Conservation (phyloP, 306 rosid genomes). For the Corylus avellana region DNA sequence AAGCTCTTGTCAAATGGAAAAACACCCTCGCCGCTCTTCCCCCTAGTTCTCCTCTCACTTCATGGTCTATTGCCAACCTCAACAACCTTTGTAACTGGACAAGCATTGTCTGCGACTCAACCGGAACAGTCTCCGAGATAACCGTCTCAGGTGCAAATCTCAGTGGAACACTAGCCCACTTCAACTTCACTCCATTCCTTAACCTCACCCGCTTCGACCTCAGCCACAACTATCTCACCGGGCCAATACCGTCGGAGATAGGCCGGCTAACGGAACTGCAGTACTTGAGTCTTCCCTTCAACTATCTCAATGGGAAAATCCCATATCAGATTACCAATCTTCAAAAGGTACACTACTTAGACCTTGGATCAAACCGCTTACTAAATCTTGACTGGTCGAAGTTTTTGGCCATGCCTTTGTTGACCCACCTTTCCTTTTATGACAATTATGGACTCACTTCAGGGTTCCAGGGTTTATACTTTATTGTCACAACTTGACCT, state of each 20-base stretch:
- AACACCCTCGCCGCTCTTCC: constrained; percentile 6
- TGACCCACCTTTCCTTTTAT: constrained; percentile 43
- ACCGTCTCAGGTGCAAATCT: constrained; percentile 26
- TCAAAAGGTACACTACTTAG: constrained; percentile 42
- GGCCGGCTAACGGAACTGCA: no score
- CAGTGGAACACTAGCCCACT: constrained; percentile 32
- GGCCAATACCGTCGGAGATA: no score
- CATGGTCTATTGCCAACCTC: constrained; percentile 34
- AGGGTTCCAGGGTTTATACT: constrained; percentile 51
- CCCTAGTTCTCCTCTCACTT: background rate
- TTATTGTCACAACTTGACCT: constrained; percentile 50
- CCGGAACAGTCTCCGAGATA: constrained; percentile 36
- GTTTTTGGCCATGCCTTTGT: constrained; percentile 44
- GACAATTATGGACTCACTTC: constrained; percentile 20
- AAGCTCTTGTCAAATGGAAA: constrained; percentile 36
- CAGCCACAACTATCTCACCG: no score
- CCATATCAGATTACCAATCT: no score
- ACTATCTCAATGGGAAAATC: no score
- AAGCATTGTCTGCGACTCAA: constrained; percentile 20
- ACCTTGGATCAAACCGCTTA: constrained; percentile 50
- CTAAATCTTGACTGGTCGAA: constrained; percentile 45
- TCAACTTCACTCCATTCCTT: constrained; percentile 45
- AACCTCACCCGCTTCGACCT: constrained; percentile 1
- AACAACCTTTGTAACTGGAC: constrained; percentile 36
- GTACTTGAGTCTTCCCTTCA: no score